Conservation (phyloP, 108 stramenopile species). For the Bacterosira constricta region DNA sequence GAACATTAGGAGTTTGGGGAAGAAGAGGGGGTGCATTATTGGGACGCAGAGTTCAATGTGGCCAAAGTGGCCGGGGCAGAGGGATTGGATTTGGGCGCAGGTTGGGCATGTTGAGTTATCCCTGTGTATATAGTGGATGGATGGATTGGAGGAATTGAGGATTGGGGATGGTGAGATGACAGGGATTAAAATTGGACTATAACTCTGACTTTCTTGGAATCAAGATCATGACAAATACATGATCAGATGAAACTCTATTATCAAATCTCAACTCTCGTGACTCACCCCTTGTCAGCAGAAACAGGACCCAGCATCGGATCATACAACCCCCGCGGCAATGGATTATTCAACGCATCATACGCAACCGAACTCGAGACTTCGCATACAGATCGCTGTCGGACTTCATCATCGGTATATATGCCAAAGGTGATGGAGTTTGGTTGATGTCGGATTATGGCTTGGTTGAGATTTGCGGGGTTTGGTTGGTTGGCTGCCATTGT, state of each 20-base stretch:
- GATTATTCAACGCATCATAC: conserved; percentile 82
- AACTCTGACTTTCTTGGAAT: no score
- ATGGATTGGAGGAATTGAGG: no score
- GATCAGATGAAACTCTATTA: no score
- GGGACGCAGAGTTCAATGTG: conserved; percentile 97
- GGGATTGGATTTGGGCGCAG: conserved; percentile 75
- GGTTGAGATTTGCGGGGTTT: conserved; percentile 37
- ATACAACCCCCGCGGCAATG: conserved; percentile 92
- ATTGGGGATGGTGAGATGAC: no score
- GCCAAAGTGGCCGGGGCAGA: conserved; percentile 97
- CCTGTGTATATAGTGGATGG: no score
- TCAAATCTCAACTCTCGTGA: no score
- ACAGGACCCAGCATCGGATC: conserved; percentile 92
- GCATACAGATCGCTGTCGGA: conserved; percentile 82
- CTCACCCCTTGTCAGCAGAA: neutral
- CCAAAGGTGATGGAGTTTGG: conserved; percentile 53
- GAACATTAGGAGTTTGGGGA: conserved; percentile 71
- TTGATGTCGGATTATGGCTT: conserved; percentile 34
- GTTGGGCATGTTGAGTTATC: conserved; percentile 81
- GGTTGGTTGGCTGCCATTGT: neutral
- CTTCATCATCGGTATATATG: conserved; percentile 91
- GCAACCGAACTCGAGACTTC: conserved; percentile 88
- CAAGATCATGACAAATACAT: no score
- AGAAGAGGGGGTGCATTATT: conserved; percentile 94
- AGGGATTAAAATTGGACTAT: no score